Percentiles rank a stretch among this genome's conserved stretches.
Evolutionary conservation across 2,329 filamentous ascomycete genomes (phyloP).

Genomic region (Arthroderma sp.): DNA sequence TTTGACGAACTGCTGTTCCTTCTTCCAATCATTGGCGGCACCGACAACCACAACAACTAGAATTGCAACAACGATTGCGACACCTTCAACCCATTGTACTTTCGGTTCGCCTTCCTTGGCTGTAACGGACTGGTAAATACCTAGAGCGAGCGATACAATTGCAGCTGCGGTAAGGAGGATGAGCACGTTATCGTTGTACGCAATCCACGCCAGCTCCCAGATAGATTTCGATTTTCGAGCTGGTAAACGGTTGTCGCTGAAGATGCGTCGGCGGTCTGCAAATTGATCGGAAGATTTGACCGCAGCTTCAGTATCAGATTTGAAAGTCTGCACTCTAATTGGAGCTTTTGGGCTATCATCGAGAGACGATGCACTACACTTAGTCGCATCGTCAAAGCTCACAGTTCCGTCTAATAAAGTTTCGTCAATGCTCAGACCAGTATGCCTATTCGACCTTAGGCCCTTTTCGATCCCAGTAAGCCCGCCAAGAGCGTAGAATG

Average conservation of each 20-base stretch:
- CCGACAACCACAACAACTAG: slow-evolving; percentile 51
- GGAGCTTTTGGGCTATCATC: slow-evolving; percentile 12
- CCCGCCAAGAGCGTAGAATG: slow-evolving; percentile 64
- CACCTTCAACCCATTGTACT: slow-evolving; percentile 55
- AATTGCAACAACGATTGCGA: slow-evolving; percentile 54
- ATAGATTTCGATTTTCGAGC: slow-evolving; percentile 58
- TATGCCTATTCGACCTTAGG: slow-evolving; percentile 49
- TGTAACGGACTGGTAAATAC: slow-evolving; percentile 60
- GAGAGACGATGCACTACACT: slow-evolving; percentile 8
- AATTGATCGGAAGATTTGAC: slow-evolving; percentile 30
- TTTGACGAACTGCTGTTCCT: slow-evolving; percentile 52
- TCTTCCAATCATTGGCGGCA: slow-evolving; percentile 54
- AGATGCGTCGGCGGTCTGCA: slow-evolving; percentile 55
- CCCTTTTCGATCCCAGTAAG: slow-evolving; percentile 61
- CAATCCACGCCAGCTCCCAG: slow-evolving; percentile 60
- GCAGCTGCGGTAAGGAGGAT: slow-evolving; percentile 60
- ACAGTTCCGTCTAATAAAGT: slow-evolving; percentile 48
- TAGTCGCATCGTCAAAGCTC: slow-evolving; percentile 51
- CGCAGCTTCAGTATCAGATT: slow-evolving; percentile 6
- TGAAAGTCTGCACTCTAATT: slow-evolving; percentile 8
- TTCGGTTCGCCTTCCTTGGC: slow-evolving; percentile 34
- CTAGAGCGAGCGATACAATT: slow-evolving; percentile 59
- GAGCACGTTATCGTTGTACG: slow-evolving; percentile 69
- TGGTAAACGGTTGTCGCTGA: slow-evolving; percentile 54
- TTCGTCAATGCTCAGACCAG: slow-evolving; percentile 61